Conservation (phyloP, 495 filamentous ascomycete species). For the Penicillium herquei region DNA sequence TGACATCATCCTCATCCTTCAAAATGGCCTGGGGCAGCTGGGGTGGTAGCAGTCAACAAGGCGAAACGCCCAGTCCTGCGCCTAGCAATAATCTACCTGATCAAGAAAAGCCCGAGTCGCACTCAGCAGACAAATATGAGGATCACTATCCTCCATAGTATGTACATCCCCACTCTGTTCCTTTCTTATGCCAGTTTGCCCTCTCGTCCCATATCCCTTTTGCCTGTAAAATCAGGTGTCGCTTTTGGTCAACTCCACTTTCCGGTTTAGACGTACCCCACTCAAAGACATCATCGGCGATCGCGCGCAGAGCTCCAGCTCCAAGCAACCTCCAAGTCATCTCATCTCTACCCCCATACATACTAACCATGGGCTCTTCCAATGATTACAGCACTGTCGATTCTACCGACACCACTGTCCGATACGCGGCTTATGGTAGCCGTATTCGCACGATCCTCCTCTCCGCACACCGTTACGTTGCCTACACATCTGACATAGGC, state of each 20-base stretch:
- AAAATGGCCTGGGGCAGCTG: slow-evolving; percentile 38
- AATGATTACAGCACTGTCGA: slow-evolving; percentile 60
- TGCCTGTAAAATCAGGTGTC: neutral
- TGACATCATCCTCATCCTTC: neutral
- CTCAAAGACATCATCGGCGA: neutral
- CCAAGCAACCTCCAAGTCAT: neutral
- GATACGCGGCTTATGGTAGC: slow-evolving; percentile 90
- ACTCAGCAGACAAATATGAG: slow-evolving; percentile 47
- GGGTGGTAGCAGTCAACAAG: slow-evolving; percentile 11
- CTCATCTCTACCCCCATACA: slow-evolving; percentile 2
- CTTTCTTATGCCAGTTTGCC: neutral
- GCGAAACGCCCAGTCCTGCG: slow-evolving; percentile 25
- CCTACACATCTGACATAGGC: slow-evolving; percentile 95
- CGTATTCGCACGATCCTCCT: slow-evolving; percentile 85
- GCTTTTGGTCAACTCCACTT: slow-evolving; percentile 3
- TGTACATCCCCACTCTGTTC: slow-evolving; percentile 33
- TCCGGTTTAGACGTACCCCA: neutral
- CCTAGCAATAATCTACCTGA: slow-evolving; percentile 59
- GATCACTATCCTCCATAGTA: slow-evolving; percentile 78
- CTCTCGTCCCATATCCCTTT: neutral
- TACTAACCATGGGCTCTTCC: slow-evolving; percentile 20
- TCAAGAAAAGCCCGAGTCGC: slow-evolving; percentile 66
- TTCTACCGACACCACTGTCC: slow-evolving; percentile 78
- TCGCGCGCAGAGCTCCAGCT: neutral
- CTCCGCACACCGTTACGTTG: slow-evolving; percentile 91